Base-by-base conservation (phyloP, 768 basidiomycete species). In the Rhodotorula paludigena region DNA sequence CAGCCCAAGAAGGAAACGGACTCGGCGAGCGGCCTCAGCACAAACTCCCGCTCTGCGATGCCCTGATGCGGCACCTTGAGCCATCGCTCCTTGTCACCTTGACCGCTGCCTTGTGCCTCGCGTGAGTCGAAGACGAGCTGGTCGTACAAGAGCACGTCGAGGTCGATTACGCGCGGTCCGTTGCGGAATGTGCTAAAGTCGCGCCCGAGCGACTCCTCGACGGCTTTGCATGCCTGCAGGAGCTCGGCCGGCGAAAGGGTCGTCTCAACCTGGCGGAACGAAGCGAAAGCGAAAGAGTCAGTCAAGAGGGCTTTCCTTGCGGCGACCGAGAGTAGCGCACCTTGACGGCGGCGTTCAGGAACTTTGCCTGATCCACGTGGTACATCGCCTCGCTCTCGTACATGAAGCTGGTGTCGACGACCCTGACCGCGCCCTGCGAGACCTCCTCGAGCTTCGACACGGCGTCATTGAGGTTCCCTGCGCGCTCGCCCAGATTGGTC, bases 301-400 rank as follows among this genome's bases (percentile, higher is more conserved):
- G 15, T 36, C 2, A 21, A 47, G 10, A 35, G 30, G 15, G 11
- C 44, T 45, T 8, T 12, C n/a, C n/a, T n/a, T n/a, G 44, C 12
- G 44, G 14, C 38, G 36, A 56, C 36, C 25, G 49, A 12, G 49
- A 21, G 57, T 8, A n/a, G n/a, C 89, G 64, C 68, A 94, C 93
- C 78, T 91, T 80, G 68, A 91, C 89, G n/a, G 89, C 90, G 71
- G 89, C 89, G 75, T 97, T 99, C 66, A 89, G 83, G 79, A 97
- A 98, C 42, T 82, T 80, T 20, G 87, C 88, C 77, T 99, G 96
- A 64, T 96, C 87, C 18, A 84, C 84, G 49, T 94, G 88, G 77
- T 99, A 98, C 96, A 99, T 98, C 0, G 96, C 90, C 18, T 87
- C 82, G 28, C 89, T 92, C 78, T 97, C 89, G 76, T 97, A 98